A percentile compares a stretch with the other conserved stretches of the same genome.
These are phyloP conservation scores for Backusella morwellensis DNA, from an alignment of 192 early-diverging fungal species.

Conservation along the genomic window DNA sequence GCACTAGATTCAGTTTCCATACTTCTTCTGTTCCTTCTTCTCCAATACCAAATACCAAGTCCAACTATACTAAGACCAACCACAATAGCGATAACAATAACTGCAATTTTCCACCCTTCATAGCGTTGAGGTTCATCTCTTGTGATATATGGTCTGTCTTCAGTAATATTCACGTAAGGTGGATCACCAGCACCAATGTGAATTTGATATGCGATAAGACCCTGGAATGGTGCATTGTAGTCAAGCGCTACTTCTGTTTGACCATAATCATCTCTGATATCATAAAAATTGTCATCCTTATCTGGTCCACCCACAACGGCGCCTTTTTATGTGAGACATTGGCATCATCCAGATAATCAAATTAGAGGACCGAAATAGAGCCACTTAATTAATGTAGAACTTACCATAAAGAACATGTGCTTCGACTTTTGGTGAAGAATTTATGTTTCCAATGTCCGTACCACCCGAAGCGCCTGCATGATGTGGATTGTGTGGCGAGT, in stretches of 20 bases:
- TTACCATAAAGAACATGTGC: conserved; percentile 40
- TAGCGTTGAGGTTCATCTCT: conserved; percentile 16
- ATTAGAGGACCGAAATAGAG: not conserved
- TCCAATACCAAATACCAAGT: conserved; percentile 8
- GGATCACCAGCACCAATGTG: conserved; percentile 39
- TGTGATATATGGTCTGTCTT: conserved; percentile 41
- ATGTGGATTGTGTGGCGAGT: conserved; percentile 56
- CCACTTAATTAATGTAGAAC: not conserved
- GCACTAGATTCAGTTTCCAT: not conserved
- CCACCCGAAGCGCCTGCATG: conserved; percentile 58
- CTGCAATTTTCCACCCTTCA: conserved; percentile 45
- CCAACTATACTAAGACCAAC: conserved; percentile 19
- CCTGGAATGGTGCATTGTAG: conserved; percentile 55
- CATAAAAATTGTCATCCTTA: conserved; percentile 49
- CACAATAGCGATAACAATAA: conserved; percentile 46
- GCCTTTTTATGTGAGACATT: conserved; percentile 28
- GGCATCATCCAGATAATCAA: not conserved
- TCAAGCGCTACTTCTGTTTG: conserved; percentile 56
- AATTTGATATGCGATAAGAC: conserved; percentile 52
- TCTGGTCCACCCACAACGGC: conserved; percentile 59
- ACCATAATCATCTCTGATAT: conserved; percentile 45
- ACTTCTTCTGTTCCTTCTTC: not conserved
- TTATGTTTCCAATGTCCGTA: conserved; percentile 35
- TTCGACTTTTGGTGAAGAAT: conserved; percentile 28
- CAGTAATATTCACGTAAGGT: conserved; percentile 46